Conservation (phyloP, 2,329 filamentous ascomycete species). For the Beauveria bassiana region DNA sequence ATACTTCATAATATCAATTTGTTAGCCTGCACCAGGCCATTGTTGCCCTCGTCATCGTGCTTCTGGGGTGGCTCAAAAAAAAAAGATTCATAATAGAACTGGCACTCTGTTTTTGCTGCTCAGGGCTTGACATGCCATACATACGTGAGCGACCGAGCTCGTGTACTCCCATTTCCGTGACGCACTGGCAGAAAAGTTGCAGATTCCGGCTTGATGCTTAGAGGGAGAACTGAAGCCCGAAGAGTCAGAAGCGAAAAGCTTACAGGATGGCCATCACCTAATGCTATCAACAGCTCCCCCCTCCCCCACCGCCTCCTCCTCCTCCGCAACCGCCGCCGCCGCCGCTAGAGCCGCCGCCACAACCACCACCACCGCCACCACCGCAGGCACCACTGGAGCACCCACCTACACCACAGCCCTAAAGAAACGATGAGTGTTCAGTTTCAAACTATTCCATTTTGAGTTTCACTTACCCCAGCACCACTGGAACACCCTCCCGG, state of each 20-base stretch:
- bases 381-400: conserved; percentile 17
- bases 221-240: no score
- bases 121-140: no score
- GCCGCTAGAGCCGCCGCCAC: conserved; percentile 7
- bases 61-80: no score
- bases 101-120: no score
- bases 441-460: no score
- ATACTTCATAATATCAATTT: neutral
- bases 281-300: neutral
- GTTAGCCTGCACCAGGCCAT: neutral
- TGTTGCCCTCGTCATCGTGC: neutral
- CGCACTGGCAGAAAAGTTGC: no score
- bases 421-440: conserved; percentile 17
- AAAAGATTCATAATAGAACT: no score
- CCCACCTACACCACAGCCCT: conserved; percentile 11
- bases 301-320: conserved; percentile 12
- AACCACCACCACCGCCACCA: conserved; percentile 13
- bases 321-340: conserved; percentile 16
- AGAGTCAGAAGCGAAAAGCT: neutral
- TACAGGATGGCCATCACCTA: neutral
- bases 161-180: no score
- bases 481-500: conserved; percentile 19
- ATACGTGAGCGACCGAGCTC: no score
- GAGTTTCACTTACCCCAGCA: neutral
- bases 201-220: no score